These are phyloP conservation scores for Eremothecium sinecaudum DNA, from an alignment of 1,139 yeast species.

Conservation along the genomic window DNA sequence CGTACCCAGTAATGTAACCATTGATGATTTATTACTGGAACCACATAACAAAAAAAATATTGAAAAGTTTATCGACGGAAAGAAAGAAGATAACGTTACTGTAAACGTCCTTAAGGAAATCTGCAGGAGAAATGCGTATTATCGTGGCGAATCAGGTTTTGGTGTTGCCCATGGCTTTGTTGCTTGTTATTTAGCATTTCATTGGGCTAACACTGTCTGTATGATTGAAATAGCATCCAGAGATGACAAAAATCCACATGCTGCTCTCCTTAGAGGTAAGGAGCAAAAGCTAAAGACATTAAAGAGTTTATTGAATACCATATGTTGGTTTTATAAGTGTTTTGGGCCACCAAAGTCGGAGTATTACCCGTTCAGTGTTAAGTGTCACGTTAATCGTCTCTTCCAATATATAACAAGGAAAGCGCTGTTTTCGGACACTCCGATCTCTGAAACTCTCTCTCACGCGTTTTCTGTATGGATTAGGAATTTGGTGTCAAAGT, in stretches of 20 bases:
- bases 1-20: not conserved
- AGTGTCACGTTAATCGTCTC: slow-evolving; percentile 19
- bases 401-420: slow-evolving; percentile 26
- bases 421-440: slow-evolving; percentile 15
- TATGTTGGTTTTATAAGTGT: slow-evolving; percentile 26
- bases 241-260: slow-evolving; percentile 33
- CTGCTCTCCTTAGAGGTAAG: slow-evolving; percentile 32
- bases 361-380: slow-evolving; percentile 14
- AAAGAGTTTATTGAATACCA: slow-evolving; percentile 32
- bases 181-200: slow-evolving; percentile 26
- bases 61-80: slow-evolving; percentile 2
- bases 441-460: slow-evolving; percentile 15
- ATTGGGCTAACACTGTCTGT: slow-evolving; percentile 47
- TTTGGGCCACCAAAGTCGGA: slow-evolving; percentile 18
- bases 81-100: slow-evolving; percentile 3
- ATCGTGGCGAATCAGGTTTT: slow-evolving; percentile 18
- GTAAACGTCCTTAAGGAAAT: slow-evolving; percentile 9
- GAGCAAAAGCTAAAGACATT: slow-evolving; percentile 31
- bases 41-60: slow-evolving; percentile 4
- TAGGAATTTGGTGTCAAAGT: slow-evolving; percentile 15
- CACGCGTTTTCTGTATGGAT: slow-evolving; percentile 16
- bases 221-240: slow-evolving; percentile 50
- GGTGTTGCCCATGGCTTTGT: slow-evolving; percentile 13
- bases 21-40: not conserved
- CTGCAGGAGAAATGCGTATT: slow-evolving; percentile 10